Base-by-base conservation (phyloP, 257 asterid genomes). In the Marsdenia floribunda region DNA sequence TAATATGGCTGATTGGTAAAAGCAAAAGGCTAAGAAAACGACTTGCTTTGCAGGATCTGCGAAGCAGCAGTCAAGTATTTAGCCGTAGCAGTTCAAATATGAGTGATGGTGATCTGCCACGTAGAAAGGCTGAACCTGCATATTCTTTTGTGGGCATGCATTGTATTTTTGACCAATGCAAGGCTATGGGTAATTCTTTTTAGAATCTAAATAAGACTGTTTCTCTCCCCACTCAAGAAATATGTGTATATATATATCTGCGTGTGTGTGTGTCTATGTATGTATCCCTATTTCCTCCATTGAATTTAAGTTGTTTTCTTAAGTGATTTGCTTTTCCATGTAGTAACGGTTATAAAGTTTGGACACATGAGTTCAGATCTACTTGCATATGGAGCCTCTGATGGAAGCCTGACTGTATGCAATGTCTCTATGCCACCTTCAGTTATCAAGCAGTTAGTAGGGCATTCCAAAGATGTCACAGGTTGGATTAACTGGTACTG, bases 91-190 rank as follows among this genome's bases (percentile, higher is more conserved):
- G 92, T 78, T 92, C 98, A 58, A 87, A 77, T 81, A 80, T 90
- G 65, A 90, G 96, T 75, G 96, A 88, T 68, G 53, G 75, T 40
- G 97, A 88, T 74, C 82, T 80, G 78, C 91, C 91, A 33, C 96
- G 81, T 73, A 92, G 80, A 82, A 90, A 84, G 88, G 76, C 76
- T 54, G 99, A 95, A 92, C 94, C 93, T 78, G 98, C 96, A 69
- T 95, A 92, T 86, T 95, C 99, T 21, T 95, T 92, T 88, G 94
- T 95, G 2, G 99, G 99, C 81, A 95, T 92, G 99, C 99, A 95
- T 88, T 90, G 97, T 88, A 90, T 95, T 58, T 95, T 95, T 80
- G 98, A 95, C 84, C 96, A 89, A 71, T 89, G 98, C 99, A 90
- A 88, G 87, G 96, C 99, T 86, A 88, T 92, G 99, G 98, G 97